Percentiles rank a stretch among this genome's conserved stretches.
Evolutionary conservation across 2,329 filamentous ascomycete species (phyloP).

Genomic region (Cadophora sp.): DNA sequence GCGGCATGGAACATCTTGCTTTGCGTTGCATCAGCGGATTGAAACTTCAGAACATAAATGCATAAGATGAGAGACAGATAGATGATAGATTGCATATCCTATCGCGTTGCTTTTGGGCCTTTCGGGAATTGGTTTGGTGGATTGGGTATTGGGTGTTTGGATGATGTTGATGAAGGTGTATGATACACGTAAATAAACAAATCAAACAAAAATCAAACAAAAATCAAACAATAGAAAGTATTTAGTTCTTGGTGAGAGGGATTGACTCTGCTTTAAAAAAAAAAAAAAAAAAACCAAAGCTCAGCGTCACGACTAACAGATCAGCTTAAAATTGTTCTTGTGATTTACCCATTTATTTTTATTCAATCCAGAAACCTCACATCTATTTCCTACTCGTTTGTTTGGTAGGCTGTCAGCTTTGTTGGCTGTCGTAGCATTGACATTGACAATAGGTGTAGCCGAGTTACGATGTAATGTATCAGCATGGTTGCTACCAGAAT

Average conservation of each 20-base stretch:
- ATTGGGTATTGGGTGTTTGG: not conserved
- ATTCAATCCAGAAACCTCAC: no score
- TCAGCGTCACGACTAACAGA: no score
- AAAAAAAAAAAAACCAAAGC: no score
- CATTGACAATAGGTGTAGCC: no score
- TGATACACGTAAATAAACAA: not conserved
- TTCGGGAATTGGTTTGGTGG: not conserved
- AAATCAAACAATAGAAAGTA: not conserved
- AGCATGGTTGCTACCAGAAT: no score
- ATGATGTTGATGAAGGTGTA: not conserved
- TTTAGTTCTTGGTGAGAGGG: not conserved
- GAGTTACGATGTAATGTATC: no score
- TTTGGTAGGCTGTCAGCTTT: no score
- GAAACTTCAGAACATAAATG: not conserved
- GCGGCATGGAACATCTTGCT: not conserved
- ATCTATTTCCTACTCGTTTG: no score
- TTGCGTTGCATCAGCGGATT: constrained; percentile 9
- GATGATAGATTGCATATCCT: constrained; percentile 1
- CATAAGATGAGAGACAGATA: constrained; percentile 13
- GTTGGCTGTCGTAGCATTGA: no score
- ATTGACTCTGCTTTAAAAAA: no score
- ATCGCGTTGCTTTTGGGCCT: not conserved
- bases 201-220: not conserved
- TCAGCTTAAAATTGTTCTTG: no score
- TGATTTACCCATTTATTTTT: no score